Evolutionary conservation across 176 grass and related monocot species (phyloP), one percentile per base, ranked within the genome.

Genomic region (Leersia perrieri): DNA sequence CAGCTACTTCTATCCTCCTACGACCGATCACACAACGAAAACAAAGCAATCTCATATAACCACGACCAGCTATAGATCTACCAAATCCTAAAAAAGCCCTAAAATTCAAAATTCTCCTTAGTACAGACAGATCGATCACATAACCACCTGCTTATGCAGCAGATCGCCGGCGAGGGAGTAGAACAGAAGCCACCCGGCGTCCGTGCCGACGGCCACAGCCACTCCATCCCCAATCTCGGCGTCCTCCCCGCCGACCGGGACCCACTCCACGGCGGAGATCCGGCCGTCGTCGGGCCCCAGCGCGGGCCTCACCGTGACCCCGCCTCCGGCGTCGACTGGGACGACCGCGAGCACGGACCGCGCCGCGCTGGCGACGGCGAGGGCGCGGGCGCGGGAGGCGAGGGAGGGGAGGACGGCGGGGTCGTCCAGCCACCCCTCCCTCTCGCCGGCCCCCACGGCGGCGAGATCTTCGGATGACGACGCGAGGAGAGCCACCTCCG

Each of bases 341-440:
- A 88, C 16, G 61, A 88, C 32, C 8, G 78, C 82, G 36, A 98
- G 80, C 30, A 82, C 76, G 9, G 83, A 82, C 16, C 84, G 74
- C 33, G 69, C 73, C 0, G 86, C 60, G 78, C 83, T 83, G 16
- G 92, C 92, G 47, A 94, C 73, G 27, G 92, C 92, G 67, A 98
- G 88, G 67, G 79, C 79, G 32, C 84, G 80, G 3, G 69, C 70
- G 72, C 65, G 70, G 25, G 85, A 86, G 12, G 80, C 85, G 77
- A 98, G 88, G 35, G 95, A 69, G 15, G 82, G 57, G 45, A 98
- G 83, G 35, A 98, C 81, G 36, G 88, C 72, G 30, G 88, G 71
- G 44, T 98, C 95, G 65, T 92, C 83, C 36, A 98, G 83, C 92
- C 95, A 98, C 10, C 92, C 92, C 78, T 94, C 92, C 75, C 86